Percentiles rank a stretch among this genome's conserved stretches.
phyloP scores from a whole-genome alignment of 768 basidiomycete genomes.

The Chalciporus piperatus region DNA sequence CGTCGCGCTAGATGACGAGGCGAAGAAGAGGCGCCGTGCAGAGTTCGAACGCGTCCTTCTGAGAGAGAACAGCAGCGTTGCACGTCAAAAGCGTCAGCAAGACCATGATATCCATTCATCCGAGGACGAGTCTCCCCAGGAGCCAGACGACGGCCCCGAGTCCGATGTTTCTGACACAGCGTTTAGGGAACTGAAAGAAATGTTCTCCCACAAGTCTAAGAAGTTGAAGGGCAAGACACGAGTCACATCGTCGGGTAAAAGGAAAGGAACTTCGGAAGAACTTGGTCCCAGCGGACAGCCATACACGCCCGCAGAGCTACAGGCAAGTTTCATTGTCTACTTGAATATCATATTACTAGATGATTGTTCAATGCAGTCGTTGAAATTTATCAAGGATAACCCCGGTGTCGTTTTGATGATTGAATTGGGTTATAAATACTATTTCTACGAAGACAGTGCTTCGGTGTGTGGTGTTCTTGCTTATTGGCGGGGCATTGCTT shows the following conservation, averaged over 20 bases:
- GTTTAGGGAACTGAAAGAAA: constrained; percentile 45
- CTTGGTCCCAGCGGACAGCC: constrained; percentile 67
- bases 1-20: constrained; percentile 34
- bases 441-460: constrained; percentile 83
- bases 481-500: neutral
- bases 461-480: constrained; percentile 42
- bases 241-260: constrained; percentile 21
- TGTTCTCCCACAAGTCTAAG: constrained; percentile 41
- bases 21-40: constrained; percentile 43
- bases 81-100: constrained; percentile 16
- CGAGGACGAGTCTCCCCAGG: constrained; percentile 19
- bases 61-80: constrained; percentile 41
- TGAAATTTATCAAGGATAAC: constrained; percentile 62
- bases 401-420: constrained; percentile 70
- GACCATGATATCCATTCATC: constrained; percentile 16
- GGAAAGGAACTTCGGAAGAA: constrained; percentile 37
- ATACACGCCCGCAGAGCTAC: constrained; percentile 77
- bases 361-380: constrained; percentile 15
- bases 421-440: constrained; percentile 82
- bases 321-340: constrained; percentile 37
- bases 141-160: constrained; percentile 25
- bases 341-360: neutral
- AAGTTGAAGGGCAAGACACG: constrained; percentile 38
- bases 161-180: constrained; percentile 44
- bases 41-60: constrained; percentile 55